Evolutionary conservation across 306 rosid genomes (phyloP).

Genomic region (Morella rubra): DNA sequence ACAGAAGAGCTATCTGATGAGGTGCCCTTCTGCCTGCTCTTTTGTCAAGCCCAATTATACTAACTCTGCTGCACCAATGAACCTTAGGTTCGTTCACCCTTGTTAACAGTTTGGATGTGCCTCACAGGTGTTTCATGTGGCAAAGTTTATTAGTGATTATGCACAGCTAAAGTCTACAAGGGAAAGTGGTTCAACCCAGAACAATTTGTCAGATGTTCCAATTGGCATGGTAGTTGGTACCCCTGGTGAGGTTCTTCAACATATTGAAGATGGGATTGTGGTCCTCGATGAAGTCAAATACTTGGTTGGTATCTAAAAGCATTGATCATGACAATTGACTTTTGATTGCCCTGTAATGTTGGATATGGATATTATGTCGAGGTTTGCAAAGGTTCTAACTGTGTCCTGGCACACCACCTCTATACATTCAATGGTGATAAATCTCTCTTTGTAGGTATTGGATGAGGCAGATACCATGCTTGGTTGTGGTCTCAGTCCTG

Average conservation of each 20-base stretch:
- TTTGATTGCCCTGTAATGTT: not conserved
- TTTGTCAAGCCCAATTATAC: constrained; percentile 16
- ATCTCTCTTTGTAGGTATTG: constrained; percentile 57
- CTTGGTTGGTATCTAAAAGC: constrained; percentile 47
- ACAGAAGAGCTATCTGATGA: constrained; percentile 93
- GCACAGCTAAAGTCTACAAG: constrained; percentile 33
- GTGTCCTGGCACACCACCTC: not conserved
- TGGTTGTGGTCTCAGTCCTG: constrained; percentile 96
- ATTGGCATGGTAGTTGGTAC: constrained; percentile 91
- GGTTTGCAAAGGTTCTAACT: not conserved
- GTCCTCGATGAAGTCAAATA: constrained; percentile 89
- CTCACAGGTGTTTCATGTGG: constrained; percentile 76
- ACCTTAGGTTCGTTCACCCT: not conserved
- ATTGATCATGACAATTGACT: not conserved
- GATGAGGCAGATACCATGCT: constrained; percentile 98
- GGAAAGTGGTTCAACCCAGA: constrained; percentile 60
- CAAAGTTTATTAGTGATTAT: constrained; percentile 82
- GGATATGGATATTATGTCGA: not conserved
- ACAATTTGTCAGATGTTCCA: constrained; percentile 72
- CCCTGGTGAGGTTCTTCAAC: constrained; percentile 92
- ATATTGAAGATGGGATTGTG: constrained; percentile 83
- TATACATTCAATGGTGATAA: constrained; percentile 11
- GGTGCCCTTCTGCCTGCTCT: constrained; percentile 35
- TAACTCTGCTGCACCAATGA: constrained; percentile 10
- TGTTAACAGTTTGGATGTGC: constrained; percentile 13